phyloP scores from a whole-genome alignment of 192 early-diverging fungal species.

The Coemansia sp. region DNA sequence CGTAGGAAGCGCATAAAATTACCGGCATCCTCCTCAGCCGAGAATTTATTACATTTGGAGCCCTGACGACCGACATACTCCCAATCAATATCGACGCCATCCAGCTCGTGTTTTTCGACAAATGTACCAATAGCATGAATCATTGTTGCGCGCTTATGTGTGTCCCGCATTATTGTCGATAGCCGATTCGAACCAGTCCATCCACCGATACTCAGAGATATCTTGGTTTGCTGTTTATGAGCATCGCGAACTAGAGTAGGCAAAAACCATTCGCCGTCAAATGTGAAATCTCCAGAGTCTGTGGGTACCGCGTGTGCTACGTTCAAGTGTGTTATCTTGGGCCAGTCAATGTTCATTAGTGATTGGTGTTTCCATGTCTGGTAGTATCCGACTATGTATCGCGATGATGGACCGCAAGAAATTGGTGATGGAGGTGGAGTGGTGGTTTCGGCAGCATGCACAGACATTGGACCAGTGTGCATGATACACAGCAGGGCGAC shows the following conservation, averaged over 20 bases:
- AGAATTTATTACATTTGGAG: slow-evolving; percentile 61
- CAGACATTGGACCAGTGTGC: not conserved
- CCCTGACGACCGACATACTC: slow-evolving; percentile 65
- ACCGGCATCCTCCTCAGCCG: slow-evolving; percentile 39
- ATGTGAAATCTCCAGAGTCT: slow-evolving; percentile 50
- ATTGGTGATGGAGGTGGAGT: not conserved
- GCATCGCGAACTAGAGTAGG: slow-evolving; percentile 55
- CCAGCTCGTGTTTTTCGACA: slow-evolving; percentile 60
- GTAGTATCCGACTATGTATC: slow-evolving; percentile 55
- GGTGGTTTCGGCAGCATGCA: not conserved
- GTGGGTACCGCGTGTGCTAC: slow-evolving; percentile 58
- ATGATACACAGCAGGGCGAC: not conserved
- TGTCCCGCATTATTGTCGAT: slow-evolving; percentile 59
- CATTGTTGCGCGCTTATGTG: slow-evolving; percentile 58
- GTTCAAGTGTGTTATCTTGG: slow-evolving; percentile 46
- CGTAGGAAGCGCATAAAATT: slow-evolving; percentile 47
- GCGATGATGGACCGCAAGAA: slow-evolving; percentile 44
- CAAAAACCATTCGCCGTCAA: slow-evolving; percentile 59
- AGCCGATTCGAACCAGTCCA: slow-evolving; percentile 76
- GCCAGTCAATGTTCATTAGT: slow-evolving; percentile 54
- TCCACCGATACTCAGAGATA: slow-evolving; percentile 70
- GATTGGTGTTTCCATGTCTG: slow-evolving; percentile 51
- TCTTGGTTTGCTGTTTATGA: slow-evolving; percentile 53
- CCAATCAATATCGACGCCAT: slow-evolving; percentile 71
- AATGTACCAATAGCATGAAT: slow-evolving; percentile 62